Evolutionary conservation across 1,139 yeast species (phyloP), one percentile per base, ranked within the genome.

Genomic region (Kodamaea alishanica): DNA sequence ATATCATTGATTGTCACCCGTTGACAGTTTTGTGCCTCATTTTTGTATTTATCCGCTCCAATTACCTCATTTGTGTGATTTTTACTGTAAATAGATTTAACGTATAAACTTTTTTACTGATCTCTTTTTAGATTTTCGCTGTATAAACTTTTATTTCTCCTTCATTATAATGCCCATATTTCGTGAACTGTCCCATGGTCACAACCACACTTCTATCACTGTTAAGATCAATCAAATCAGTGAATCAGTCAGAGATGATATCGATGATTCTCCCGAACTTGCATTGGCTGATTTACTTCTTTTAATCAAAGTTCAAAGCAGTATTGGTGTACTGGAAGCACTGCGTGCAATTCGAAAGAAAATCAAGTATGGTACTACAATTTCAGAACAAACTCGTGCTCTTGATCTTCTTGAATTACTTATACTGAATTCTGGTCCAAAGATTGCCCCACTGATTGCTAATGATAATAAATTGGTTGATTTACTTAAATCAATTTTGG

Each of bases 321-420:
- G 51, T 8, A 43, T 56, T 15, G 73, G 94, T 1, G 79, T 88
- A 1, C 65, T 71, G 8, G 97, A 90, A 60, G 94, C 95, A 1
- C 97, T 97, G 0, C 70, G 97, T 38, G 95, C 96, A 1, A 68
- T 92, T 28, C 74, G 98, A 38, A 92, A 92, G 67, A 80, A 82
- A 56, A 68, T 92, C 57, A 92, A 92, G 63, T 85, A 92, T 57
- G 97, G 97, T n/a, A 60, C 57, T 22, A 52, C 68, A 1, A 57
- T 63, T 1, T 67, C 67, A 25, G 81, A 79, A 45, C 92, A 84
- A 55, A 49, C 74, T 38, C 72, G 85, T 38, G 86, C 95, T 0
- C 63, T 90, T 47, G 76, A 76, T 42, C 54, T 90, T 12, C 67
- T 89, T 43, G 96, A 90, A 54, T 70, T 85, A 28, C 63, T 90